Conservation (phyloP, 164 flowering plant genomes). For the Aristolochia californica region DNA sequence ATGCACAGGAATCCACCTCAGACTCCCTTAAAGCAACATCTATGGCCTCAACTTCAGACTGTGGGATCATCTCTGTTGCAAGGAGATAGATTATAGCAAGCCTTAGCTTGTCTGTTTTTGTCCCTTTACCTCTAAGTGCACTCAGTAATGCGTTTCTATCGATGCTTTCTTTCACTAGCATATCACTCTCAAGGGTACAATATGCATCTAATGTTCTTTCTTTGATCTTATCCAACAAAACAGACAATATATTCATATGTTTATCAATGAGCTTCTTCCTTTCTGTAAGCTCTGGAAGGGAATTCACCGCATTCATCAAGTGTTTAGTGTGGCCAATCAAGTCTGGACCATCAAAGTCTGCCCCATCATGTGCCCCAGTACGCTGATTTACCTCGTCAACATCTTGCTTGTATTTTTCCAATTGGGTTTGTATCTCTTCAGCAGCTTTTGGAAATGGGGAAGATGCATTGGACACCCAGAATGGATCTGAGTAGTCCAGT, state of each 20-base stretch:
- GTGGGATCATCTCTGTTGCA: slow-evolving; percentile 58
- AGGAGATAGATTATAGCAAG: slow-evolving; percentile 85
- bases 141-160: slow-evolving; percentile 64
- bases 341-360: slow-evolving; percentile 86
- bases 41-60: slow-evolving; percentile 67
- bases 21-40: slow-evolving; percentile 84
- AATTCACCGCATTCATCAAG: slow-evolving; percentile 95
- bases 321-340: slow-evolving; percentile 92
- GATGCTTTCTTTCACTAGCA: slow-evolving; percentile 75
- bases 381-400: slow-evolving; percentile 88
- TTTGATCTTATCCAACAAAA: slow-evolving; percentile 81
- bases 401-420: slow-evolving; percentile 89
- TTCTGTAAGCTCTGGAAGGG: slow-evolving; percentile 91
- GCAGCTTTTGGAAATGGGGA: slow-evolving; percentile 94
- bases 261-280: slow-evolving; percentile 90
- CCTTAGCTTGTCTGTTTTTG: slow-evolving; percentile 71
- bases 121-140: slow-evolving; percentile 77
- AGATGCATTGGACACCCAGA: slow-evolving; percentile 75
- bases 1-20: slow-evolving; percentile 85
- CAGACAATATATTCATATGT: slow-evolving; percentile 91
- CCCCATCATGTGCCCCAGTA: slow-evolving; percentile 70
- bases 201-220: slow-evolving; percentile 84
- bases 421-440: slow-evolving; percentile 83
- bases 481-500: slow-evolving; percentile 68
- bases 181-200: slow-evolving; percentile 76